Evolutionary conservation across 768 basidiomycete genomes (phyloP).

Genomic region (Butyriboletus loyo): DNA sequence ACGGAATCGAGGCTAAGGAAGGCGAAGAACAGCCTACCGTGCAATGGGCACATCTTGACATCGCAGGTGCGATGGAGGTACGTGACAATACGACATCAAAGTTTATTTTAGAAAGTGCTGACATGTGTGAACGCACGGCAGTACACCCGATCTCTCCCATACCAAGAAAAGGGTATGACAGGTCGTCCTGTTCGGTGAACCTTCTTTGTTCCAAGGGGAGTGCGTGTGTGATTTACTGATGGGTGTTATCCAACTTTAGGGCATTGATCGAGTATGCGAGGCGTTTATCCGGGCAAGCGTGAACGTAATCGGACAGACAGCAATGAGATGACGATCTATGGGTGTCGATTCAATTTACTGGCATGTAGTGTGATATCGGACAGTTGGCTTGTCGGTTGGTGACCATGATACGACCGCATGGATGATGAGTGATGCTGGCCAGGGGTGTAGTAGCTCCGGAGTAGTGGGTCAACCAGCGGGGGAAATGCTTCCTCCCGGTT

Average conservation of each 20-base stretch:
- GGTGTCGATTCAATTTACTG: not conserved
- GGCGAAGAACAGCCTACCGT: slow-evolving; percentile 50
- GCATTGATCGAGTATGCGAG: slow-evolving; percentile 34
- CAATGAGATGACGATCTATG: slow-evolving; percentile 1
- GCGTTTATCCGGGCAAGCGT: slow-evolving; percentile 22
- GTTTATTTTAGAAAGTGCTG: not conserved
- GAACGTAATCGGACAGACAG: not conserved
- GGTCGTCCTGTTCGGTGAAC: slow-evolving; percentile 74
- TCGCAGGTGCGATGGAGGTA: slow-evolving; percentile 76
- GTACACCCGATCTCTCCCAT: slow-evolving; percentile 53
- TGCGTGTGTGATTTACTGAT: not conserved
- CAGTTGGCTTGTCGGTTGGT: too few relatives aligned
- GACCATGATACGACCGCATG: not conserved
- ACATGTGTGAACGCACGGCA: slow-evolving; percentile 13
- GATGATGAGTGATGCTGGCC: too few relatives aligned
- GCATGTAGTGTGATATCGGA: not conserved
- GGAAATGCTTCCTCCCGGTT: too few relatives aligned
- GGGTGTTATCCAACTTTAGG: slow-evolving; percentile 8
- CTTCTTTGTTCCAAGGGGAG: not conserved
- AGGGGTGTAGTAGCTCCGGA: too few relatives aligned
- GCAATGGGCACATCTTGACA: slow-evolving; percentile 88
- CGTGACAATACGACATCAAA: slow-evolving; percentile 20
- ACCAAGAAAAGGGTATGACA: slow-evolving; percentile 75
- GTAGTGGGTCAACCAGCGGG: too few relatives aligned
- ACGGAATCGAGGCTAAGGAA: slow-evolving; percentile 64